Conservation (phyloP, 1,139 yeast species). For the Taphrina pruni region DNA sequence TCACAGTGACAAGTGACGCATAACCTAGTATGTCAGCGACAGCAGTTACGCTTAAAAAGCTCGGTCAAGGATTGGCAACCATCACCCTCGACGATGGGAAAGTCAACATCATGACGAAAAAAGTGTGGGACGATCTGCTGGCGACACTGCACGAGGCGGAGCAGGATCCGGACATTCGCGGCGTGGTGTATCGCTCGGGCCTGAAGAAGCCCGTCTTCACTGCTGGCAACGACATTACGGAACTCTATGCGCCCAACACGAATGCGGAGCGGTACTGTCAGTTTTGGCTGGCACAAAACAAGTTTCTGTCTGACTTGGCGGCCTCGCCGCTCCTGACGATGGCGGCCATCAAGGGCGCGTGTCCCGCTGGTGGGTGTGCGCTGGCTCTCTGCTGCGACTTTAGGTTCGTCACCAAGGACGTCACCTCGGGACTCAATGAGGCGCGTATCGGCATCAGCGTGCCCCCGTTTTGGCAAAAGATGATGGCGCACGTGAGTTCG, state of each 20-base stretch:
- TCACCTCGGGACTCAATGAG: slow-evolving; percentile 34
- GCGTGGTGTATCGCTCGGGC: slow-evolving; percentile 35
- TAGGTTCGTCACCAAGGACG: slow-evolving; percentile 22
- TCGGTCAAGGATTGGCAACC: slow-evolving; percentile 32
- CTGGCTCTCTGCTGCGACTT: slow-evolving; percentile 35
- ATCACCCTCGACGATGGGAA: slow-evolving; percentile 33
- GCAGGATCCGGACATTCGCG: slow-evolving; percentile 30
- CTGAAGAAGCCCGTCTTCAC: slow-evolving; percentile 38
- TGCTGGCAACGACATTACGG: slow-evolving; percentile 38
- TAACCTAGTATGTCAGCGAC: slow-evolving; percentile 11
- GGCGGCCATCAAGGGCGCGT: slow-evolving; percentile 40
- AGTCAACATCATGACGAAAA: slow-evolving; percentile 39
- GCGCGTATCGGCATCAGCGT: slow-evolving; percentile 39
- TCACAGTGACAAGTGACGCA: too few relatives aligned
- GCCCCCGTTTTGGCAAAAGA: slow-evolving; percentile 34
- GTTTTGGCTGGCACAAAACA: slow-evolving; percentile 33
- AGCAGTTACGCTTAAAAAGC: slow-evolving; percentile 20
- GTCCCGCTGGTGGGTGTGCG: slow-evolving; percentile 42
- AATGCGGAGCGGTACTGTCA: slow-evolving; percentile 15
- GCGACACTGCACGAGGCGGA: slow-evolving; percentile 32
- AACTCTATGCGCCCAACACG: slow-evolving; percentile 40
- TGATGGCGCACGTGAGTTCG: slow-evolving; percentile 35
- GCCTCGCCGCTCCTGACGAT: slow-evolving; percentile 25
- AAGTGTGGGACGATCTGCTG: slow-evolving; percentile 32
- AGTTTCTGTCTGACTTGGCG: slow-evolving; percentile 25